These are phyloP conservation scores for Tetradesmus lagerheimii DNA, from an alignment of 139 green algal species.

Conservation along the genomic window DNA sequence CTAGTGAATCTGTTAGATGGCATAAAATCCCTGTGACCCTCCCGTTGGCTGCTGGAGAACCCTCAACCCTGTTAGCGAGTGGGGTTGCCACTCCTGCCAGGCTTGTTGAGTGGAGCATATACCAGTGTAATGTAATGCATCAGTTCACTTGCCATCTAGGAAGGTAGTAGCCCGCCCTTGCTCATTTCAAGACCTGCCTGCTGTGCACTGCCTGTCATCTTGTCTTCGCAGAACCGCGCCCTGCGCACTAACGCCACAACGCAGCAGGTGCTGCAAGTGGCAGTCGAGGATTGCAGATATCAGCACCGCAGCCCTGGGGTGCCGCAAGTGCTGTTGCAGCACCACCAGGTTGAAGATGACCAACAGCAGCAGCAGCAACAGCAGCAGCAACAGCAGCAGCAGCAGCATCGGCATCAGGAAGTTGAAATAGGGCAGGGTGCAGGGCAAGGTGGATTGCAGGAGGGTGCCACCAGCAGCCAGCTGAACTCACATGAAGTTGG, in stretches of 20 bases:
- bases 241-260: conserved; percentile 55
- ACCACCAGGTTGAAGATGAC: not conserved
- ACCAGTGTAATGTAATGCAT: no score
- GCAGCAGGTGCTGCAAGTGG: conserved; percentile 53
- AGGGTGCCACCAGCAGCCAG: not conserved
- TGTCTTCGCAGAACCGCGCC: conserved; percentile 46
- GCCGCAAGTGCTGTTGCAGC: not conserved
- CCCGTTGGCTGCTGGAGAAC: no score
- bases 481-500: not conserved
- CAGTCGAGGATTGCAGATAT: conserved; percentile 44
- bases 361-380: not conserved
- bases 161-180: no score
- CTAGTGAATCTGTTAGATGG: no score
- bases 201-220: not conserved
- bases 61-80: no score
- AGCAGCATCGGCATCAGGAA: no score
- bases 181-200: not conserved
- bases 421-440: no score
- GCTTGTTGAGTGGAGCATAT: no score
- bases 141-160: no score
- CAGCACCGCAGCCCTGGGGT: not conserved
- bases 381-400: not conserved
- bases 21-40: no score
- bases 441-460: not conserved
- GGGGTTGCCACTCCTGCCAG: no score